These are phyloP conservation scores for Nitzschia sp. DNA, from an alignment of 108 stramenopile species.

Conservation along the genomic window DNA sequence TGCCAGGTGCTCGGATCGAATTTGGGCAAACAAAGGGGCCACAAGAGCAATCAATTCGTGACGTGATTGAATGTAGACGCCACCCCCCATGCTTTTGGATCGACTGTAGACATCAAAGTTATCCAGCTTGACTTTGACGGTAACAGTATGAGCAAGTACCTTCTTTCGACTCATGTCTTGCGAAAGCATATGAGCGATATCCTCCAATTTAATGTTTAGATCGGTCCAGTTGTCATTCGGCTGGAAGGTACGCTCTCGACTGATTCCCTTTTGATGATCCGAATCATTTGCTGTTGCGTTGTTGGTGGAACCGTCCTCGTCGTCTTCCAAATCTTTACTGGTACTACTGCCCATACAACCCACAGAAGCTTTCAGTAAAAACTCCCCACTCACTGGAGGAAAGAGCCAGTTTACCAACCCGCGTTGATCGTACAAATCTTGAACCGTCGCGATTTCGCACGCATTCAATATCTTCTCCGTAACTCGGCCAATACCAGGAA, in stretches of 20 bases:
- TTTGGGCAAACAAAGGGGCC: conserved; percentile 48
- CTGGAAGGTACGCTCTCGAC: conserved; percentile 90
- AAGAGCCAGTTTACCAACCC: conserved; percentile 67
- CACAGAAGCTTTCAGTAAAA: conserved; percentile 73
- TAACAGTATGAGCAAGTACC: conserved; percentile 67
- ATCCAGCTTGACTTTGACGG: conserved; percentile 84
- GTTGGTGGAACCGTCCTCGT: conserved; percentile 10
- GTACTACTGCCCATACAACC: conserved; percentile 44
- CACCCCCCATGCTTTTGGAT: conserved; percentile 29
- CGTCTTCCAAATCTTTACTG: conserved; percentile 3
- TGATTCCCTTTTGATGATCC: conserved; percentile 78
- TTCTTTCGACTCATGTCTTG: conserved; percentile 63
- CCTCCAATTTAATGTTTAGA: conserved; percentile 63
- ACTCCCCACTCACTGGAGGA: conserved; percentile 60
- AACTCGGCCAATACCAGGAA: conserved; percentile 93
- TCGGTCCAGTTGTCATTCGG: conserved; percentile 56
- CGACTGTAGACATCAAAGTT: conserved; percentile 67
- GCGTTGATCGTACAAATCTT: conserved; percentile 77
- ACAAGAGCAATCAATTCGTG: conserved; percentile 54
- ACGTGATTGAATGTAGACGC: conserved; percentile 33
- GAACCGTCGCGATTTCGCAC: conserved; percentile 76
- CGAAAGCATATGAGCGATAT: conserved; percentile 59
- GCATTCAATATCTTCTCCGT: conserved; percentile 81
- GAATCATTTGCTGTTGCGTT: conserved; percentile 22
- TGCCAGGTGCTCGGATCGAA: conserved; percentile 26